Percentiles rank a stretch among this genome's conserved stretches.
These are phyloP conservation scores for Cyclotella sp. DNA, from an alignment of 108 stramenopile genomes.

Conservation along the genomic window DNA sequence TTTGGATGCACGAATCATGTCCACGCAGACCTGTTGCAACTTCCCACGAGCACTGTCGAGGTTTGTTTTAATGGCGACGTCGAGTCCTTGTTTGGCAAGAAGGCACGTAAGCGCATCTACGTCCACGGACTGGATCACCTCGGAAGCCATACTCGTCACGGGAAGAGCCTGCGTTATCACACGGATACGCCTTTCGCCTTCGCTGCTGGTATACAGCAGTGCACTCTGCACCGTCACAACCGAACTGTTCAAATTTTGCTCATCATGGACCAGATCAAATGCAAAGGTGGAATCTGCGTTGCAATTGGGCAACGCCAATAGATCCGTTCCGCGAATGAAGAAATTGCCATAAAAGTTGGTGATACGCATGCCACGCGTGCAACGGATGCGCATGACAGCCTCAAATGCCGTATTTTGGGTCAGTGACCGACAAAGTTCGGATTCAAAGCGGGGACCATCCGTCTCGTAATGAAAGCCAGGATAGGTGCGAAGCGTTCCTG, in stretches of 20 bases:
- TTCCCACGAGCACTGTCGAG: slow-evolving; percentile 91
- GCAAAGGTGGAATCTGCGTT: slow-evolving; percentile 93
- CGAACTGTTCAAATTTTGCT: slow-evolving; percentile 79
- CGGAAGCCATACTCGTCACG: slow-evolving; percentile 73
- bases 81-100: slow-evolving; percentile 91
- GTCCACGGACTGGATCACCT: slow-evolving; percentile 85
- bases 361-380: slow-evolving; percentile 94
- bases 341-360: slow-evolving; percentile 98
- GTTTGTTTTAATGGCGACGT: slow-evolving; percentile 86
- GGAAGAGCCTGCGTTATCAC: slow-evolving; percentile 96
- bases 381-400: slow-evolving; percentile 97
- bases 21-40: slow-evolving; percentile 85
- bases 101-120: slow-evolving; percentile 80
- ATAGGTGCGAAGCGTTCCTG: slow-evolving; percentile 92
- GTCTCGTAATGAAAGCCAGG: slow-evolving; percentile 77
- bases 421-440: slow-evolving; percentile 79
- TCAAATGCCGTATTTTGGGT: slow-evolving; percentile 94
- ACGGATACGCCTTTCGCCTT: slow-evolving; percentile 96
- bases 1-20: slow-evolving; percentile 74
- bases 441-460: slow-evolving; percentile 87
- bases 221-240: slow-evolving; percentile 94
- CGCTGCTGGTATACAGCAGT: slow-evolving; percentile 95
- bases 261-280: slow-evolving; percentile 94
- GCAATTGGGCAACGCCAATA: slow-evolving; percentile 96
- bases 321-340: slow-evolving; percentile 95